Evolutionary conservation across 495 filamentous ascomycete species (phyloP).

Genomic region (Amphirosellinia nigrospora): DNA sequence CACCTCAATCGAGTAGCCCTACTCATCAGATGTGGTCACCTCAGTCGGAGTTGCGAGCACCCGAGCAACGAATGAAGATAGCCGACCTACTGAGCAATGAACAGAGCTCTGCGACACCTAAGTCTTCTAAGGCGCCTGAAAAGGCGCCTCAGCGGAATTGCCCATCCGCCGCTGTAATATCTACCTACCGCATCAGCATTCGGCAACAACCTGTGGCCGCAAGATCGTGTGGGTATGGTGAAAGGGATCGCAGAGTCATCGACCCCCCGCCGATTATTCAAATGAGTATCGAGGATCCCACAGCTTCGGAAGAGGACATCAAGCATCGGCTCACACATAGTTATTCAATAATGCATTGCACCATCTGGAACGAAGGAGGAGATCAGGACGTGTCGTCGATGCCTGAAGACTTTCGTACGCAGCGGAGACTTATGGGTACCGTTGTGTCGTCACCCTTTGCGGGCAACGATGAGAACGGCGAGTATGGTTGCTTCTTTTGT

Average conservation of each 20-base stretch:
- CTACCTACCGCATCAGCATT: conserved; percentile 61
- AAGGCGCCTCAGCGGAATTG: conserved; percentile 34
- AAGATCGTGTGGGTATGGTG: conserved; percentile 91
- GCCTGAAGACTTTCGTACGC: conserved; percentile 62
- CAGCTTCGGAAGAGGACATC: conserved; percentile 57
- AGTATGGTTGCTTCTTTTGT: conserved; percentile 87
- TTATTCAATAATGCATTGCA: conserved; percentile 85
- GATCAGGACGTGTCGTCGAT: conserved; percentile 65
- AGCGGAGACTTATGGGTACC: conserved; percentile 78
- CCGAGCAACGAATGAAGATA: conserved; percentile 53
- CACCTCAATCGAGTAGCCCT: conserved; percentile 26
- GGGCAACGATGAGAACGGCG: conserved; percentile 66
- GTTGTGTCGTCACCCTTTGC: conserved; percentile 77
- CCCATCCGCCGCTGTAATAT: conserved; percentile 25
- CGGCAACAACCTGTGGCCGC: conserved; percentile 92
- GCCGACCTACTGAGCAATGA: conserved; percentile 51
- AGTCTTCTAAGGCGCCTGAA: conserved; percentile 31
- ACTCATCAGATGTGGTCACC: conserved; percentile 32
- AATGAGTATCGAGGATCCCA: conserved; percentile 73
- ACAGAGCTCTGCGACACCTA: not conserved
- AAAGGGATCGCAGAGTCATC: conserved; percentile 89
- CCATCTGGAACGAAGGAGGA: conserved; percentile 68
- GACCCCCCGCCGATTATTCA: conserved; percentile 96
- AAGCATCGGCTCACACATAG: conserved; percentile 70
- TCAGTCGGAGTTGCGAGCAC: conserved; percentile 33